phyloP scores from a whole-genome alignment of 2,329 filamentous ascomycete species.

The Leptographium flavum region DNA sequence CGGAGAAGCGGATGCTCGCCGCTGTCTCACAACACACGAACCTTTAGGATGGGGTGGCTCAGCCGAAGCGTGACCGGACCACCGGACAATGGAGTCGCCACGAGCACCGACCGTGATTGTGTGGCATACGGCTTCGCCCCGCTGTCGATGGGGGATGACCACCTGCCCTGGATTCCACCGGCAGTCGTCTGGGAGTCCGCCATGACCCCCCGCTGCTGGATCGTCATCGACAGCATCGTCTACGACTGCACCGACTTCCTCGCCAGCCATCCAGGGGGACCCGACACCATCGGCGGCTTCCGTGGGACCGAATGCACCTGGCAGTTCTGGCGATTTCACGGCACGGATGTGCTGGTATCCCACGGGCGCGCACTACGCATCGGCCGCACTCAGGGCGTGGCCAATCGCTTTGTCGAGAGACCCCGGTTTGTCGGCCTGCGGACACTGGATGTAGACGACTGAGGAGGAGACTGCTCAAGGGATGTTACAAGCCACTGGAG shows the following conservation, averaged over 20 bases:
- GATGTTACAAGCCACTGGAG: no score
- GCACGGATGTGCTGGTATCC: background rate
- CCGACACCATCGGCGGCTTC: constrained; percentile 45
- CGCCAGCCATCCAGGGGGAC: constrained; percentile 70
- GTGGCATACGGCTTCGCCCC: no score
- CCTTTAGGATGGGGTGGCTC: no score
- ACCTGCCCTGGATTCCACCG: background rate
- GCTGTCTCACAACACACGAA: no score
- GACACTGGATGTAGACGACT: background rate
- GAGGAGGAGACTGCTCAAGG: no score
- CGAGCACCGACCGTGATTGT: no score
- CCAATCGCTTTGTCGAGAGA: background rate
- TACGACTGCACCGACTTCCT: constrained; percentile 77
- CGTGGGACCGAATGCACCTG: background rate
- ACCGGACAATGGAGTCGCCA: no score
- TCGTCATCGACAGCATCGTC: constrained; percentile 72
- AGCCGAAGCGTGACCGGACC: no score
- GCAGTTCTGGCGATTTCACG: background rate
- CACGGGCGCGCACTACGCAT: background rate
- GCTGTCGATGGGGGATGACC: background rate
- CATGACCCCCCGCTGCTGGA: constrained; percentile 35
- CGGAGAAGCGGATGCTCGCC: no score
- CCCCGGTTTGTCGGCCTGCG: background rate
- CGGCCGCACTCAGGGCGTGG: background rate
- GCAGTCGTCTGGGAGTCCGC: background rate